Base-by-base conservation (phyloP, 2,329 filamentous ascomycete species). In the Hymenoscyphus infarciens region DNA sequence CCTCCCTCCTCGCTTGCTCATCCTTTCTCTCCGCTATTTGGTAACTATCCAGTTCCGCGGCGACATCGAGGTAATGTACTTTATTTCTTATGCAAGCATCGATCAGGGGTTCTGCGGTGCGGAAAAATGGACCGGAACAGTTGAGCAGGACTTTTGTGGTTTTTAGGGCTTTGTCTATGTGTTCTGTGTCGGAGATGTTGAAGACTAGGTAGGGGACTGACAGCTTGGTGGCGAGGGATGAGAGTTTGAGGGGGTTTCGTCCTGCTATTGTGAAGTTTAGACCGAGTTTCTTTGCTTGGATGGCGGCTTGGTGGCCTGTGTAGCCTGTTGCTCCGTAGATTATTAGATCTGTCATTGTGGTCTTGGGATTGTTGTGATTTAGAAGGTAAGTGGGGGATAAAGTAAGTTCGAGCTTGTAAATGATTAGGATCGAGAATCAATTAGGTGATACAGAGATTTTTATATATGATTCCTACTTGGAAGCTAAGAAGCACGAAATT, bases 221-320 rank as follows among this genome's bases (percentile, higher is more conserved):
- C 3, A 52, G 45, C 4, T 22, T 11, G 19, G 19, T 25, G 8
- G 45, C 19, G 7, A 52, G 45, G 19, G 45, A 13, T 10, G n/a
- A 5, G 45, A 52, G 45, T 15, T 52, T 52, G 11, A 25, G 19
- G 19, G 45, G 19, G 19, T 10, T 5, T 22, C 45, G 8, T 7
- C 45, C n/a, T 0, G 45, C 45, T 22, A 52, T 52, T 22, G 45
- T 52, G 19, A 52, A 25, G 72, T 86, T 85, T 71, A 90, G 88
- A 74, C 90, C 90, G 45, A 22, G 11, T 13, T 22, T 22, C 13
- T 52, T 52, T 22, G 45, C 45, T 25, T 52, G 45, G 45, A 13
- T 22, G 3, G 19, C 11, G 10, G 22, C 11, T 22, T 13, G 45
- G 45, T 22, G 11, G 19, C 45, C 45, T 52, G 45, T 25, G 45